Conservation (phyloP, 306 rosid genomes). For the Elaeagnus macrophylla region DNA sequence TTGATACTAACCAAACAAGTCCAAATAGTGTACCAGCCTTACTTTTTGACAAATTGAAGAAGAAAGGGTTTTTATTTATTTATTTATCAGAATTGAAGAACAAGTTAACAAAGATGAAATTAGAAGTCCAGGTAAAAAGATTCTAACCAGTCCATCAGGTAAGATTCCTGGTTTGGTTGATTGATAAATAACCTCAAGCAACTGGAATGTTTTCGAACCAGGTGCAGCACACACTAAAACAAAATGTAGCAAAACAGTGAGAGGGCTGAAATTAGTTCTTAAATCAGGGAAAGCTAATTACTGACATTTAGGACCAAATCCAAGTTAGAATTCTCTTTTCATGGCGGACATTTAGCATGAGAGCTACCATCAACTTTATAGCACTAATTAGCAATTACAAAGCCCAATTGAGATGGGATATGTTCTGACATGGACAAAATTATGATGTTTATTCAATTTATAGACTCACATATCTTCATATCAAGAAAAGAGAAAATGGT, state of each 20-base stretch:
- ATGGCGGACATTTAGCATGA: too few relatives aligned
- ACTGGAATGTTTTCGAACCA: constrained; percentile 94
- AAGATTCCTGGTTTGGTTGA: constrained; percentile 63
- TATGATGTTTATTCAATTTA: too few relatives aligned
- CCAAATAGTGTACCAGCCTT: constrained; percentile 12
- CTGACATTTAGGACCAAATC: too few relatives aligned
- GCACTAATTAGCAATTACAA: too few relatives aligned
- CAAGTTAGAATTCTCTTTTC: too few relatives aligned
- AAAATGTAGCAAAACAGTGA: constrained; percentile 12
- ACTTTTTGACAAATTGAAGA: constrained; percentile 4
- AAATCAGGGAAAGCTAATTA: too few relatives aligned
- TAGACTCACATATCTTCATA: background rate
- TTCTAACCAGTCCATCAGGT: constrained; percentile 84
- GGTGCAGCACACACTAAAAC: constrained; percentile 98
- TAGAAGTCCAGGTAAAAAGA: constrained; percentile 11
- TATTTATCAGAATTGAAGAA: too few relatives aligned
- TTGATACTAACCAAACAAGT: constrained; percentile 9
- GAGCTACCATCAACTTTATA: too few relatives aligned
- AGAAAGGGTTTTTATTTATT: too few relatives aligned
- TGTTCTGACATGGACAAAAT: too few relatives aligned
- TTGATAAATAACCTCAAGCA: constrained; percentile 82
- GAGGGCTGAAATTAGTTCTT: background rate
- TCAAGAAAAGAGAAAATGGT: background rate
- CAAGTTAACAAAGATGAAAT: background rate
- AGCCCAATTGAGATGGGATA: too few relatives aligned